Base-by-base conservation (phyloP, 345 rosid genomes). In the Hevea brasiliensis region DNA sequence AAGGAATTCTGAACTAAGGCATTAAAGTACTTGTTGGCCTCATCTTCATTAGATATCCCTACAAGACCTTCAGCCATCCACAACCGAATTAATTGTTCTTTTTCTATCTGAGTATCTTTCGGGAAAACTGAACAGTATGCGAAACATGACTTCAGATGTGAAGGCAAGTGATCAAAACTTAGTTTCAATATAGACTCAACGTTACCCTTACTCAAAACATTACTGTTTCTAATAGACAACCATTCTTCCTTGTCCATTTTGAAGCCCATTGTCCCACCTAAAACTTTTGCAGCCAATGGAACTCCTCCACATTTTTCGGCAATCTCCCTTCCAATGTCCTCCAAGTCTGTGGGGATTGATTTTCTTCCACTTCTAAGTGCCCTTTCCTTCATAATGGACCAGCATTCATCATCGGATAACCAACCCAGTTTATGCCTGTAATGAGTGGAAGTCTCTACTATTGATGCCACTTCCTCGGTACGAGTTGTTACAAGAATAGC, bases 1-100 rank as follows among this genome's bases (percentile, higher is more conserved):
- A n/a, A n/a, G n/a, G n/a, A n/a, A n/a, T n/a, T n/a, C n/a, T n/a
- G n/a, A n/a, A 76, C 58, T 21, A 82, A 65, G 42, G 8, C 4
- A 24, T 67, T 51, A 50, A 82, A 82, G 60, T 66, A 79, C 53
- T 65, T n/a, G 32, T 51, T 40, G 15, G 82, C 82, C 3, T 41
- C 7, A 6, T 59, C 70, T 53, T 14, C 8, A 37, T 24, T 5
- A 15, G 13, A 4, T 9, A 47, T 0, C 35, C 32, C 37, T 4
- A 72, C 20, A 61, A 62, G 54, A 15, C 75, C 75, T 72, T 72
- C 68, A 4, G 68, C 68, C 75, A 24, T n/a, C n/a, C n/a, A n/a
- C n/a, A n/a, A n/a, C n/a, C n/a, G n/a, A n/a, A n/a, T n/a, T n/a
- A n/a, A n/a, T 1, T 24, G 32, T 62, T 62, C 59, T 23, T 6